Evolutionary conservation across 768 basidiomycete species (phyloP), one percentile per base, ranked within the genome.

Genomic region (Leccinum obscurum): DNA sequence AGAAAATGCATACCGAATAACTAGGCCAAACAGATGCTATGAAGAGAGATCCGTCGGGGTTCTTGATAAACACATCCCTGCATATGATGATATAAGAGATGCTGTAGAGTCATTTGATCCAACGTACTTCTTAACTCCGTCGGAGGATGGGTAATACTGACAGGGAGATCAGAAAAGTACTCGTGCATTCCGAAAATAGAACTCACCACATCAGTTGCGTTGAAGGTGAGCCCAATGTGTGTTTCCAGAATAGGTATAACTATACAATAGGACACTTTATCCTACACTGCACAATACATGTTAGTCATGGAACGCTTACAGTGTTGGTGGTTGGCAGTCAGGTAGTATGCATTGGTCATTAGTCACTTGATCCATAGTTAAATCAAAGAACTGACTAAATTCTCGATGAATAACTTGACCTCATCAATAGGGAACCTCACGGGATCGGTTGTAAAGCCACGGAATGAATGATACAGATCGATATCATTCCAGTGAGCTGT

Each of bases 21-120:
- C 90, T 88, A 15, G 90, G 89, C 89, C 88, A 92, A 9, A 90
- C 89, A 67, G 86, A 80, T 11, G 91, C 91, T 1, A 90, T 68
- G 70, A 88, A 92, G 65, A 86, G 81, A 39, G 85, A 81, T 0
- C 85, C 86, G 66, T 92, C 86, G 0, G 86, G 86, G 69, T 92
- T 91, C 65, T 84, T 90, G 54, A 93, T 82, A 71, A 86, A 92
- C 0, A 85, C 81, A 52, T 83, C 81, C n/a, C 87, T 88, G 61
- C 22, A 30, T 4, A 54, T 5, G 8, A 17, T 63, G n/a, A 56
- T 41, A 20, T 52, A 13, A 14, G 54, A 32, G 1, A 58, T 49
- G 11, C 24, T 28, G 2, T 51, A n/a, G 41, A 46, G 39, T 2
- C 34, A 39, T 17, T 6, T 17, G 34, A 60, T 15, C 13, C 11